Evolutionary conservation across 768 basidiomycete genomes (phyloP).

Genomic region (Russula sp.): DNA sequence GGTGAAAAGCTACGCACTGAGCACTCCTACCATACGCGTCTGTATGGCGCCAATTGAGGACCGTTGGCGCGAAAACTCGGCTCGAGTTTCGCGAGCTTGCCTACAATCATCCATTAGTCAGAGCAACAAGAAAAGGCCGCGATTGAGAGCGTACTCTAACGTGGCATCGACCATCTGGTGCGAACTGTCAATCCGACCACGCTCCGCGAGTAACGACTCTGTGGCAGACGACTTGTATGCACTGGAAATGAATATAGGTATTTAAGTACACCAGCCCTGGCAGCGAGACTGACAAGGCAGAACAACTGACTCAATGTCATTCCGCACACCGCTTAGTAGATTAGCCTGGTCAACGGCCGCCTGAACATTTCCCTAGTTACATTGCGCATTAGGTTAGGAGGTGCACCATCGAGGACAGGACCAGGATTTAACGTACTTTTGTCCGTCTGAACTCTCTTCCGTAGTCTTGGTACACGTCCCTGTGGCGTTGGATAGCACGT

Average conservation of each 20-base stretch:
- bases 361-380: constrained; percentile 68
- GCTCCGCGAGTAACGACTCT: constrained; percentile 84
- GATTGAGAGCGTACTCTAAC: constrained; percentile 58
- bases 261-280: background rate
- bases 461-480: constrained; percentile 88
- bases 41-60: constrained; percentile 74
- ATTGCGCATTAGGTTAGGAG: background rate
- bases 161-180: constrained; percentile 94
- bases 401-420: too few species aligned
- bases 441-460: constrained; percentile 80
- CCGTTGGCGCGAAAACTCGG: constrained; percentile 86
- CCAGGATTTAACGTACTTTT: constrained; percentile 50
- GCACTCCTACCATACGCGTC: constrained; percentile 75
- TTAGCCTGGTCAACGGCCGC: constrained; percentile 83
- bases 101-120: constrained; percentile 41
- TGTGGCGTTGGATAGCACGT: constrained; percentile 85
- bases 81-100: constrained; percentile 95
- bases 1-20: constrained; percentile 49
- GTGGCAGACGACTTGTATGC: constrained; percentile 88
- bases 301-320: constrained; percentile 84
- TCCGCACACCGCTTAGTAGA: constrained; percentile 83
- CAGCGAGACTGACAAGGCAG: background rate
- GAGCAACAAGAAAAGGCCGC: background rate
- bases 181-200: constrained; percentile 85
- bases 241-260: constrained; percentile 41